phyloP scores from a whole-genome alignment of 148 eudicot genomes.

The Silene latifolia region DNA sequence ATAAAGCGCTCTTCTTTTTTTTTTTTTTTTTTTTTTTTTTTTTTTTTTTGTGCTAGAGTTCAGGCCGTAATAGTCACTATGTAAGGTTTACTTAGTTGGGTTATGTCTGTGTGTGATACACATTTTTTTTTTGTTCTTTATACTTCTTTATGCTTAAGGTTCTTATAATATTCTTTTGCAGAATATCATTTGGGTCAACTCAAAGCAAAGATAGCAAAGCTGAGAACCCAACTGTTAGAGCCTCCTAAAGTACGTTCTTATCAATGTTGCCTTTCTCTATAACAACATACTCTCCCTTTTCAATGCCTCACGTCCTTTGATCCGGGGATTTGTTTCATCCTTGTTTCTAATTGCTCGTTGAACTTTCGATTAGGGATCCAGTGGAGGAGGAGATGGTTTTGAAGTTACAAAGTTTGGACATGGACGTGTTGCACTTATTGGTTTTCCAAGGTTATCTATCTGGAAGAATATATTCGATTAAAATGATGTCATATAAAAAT shows the following conservation, averaged over 20 bases:
- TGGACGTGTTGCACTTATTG: conserved; percentile 97
- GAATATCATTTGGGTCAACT: conserved; percentile 99
- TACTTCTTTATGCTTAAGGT: conserved; percentile 8
- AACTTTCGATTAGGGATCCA: conserved; percentile 66
- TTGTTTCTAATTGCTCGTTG: conserved; percentile 17
- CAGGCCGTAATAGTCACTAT: background rate
- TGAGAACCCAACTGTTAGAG: conserved; percentile 95
- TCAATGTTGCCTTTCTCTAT: background rate
- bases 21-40: too few species aligned
- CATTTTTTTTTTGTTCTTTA: background rate
- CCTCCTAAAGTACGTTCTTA: conserved; percentile 86
- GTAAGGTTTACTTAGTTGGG: background rate
- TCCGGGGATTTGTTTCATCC: background rate
- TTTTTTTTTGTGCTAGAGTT: too few species aligned
- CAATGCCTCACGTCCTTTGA: background rate
- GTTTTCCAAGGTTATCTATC: conserved; percentile 83
- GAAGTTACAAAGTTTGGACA: conserved; percentile 99
- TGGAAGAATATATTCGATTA: background rate
- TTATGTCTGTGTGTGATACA: background rate
- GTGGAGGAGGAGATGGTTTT: conserved; percentile 99
- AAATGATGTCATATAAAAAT: background rate
- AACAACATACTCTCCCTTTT: background rate
- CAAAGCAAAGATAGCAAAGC: conserved; percentile 98
- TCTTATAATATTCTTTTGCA: conserved; percentile 25
- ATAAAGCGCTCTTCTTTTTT: background rate